Evolutionary conservation across 352 stramenopile genomes (phyloP), one percentile per base, ranked within the genome.

Genomic region (Globisporangium uncinulatum): DNA sequence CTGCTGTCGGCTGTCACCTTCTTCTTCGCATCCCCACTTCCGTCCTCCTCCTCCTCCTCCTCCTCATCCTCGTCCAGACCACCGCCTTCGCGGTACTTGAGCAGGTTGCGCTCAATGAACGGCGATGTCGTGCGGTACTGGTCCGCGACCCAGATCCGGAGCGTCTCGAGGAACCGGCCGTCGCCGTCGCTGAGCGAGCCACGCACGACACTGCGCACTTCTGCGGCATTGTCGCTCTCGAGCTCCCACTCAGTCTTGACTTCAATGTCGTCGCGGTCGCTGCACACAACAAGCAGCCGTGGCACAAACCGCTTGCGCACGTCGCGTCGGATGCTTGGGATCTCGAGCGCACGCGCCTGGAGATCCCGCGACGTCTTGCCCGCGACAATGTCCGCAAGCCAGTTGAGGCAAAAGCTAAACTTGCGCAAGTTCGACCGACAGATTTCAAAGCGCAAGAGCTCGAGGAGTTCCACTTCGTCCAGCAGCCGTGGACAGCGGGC

Each of bases 211-310:
- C 73, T 92, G 11, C 75, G 73, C 37, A 88, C 79, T n/a, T 78
- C 69, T 29, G 79, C 79, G 13, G 75, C 52, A 51, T 89, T 89
- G 55, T 88, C 79, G 45, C 79, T 82, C 60, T 92, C 83, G 17
- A 90, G 67, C 65, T 93, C 83, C 83, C 83, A 93, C 63, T 93
- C 83, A 3, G 79, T 91, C 63, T 90, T 90, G 55, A 93, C 78
- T 51, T 92, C 80, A 34, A 93, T 87, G 56, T 93, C 83, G 57
- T 86, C 73, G 11, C 83, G 83, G 58, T 89, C 76, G 36, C 76
- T 88, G 59, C 82, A 89, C 17, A 93, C 72, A 39, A 79, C 70
- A 62, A 91, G 85, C 21, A 93, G 63, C n/a, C 87, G 60, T 31
- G 78, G 78, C 58, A 93, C 83, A 54, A 93, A 93, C 14, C 86